Percentiles rank a stretch among this genome's conserved stretches.
phyloP scores from a whole-genome alignment of 148 eudicot genomes.

The Drosera capensis region DNA sequence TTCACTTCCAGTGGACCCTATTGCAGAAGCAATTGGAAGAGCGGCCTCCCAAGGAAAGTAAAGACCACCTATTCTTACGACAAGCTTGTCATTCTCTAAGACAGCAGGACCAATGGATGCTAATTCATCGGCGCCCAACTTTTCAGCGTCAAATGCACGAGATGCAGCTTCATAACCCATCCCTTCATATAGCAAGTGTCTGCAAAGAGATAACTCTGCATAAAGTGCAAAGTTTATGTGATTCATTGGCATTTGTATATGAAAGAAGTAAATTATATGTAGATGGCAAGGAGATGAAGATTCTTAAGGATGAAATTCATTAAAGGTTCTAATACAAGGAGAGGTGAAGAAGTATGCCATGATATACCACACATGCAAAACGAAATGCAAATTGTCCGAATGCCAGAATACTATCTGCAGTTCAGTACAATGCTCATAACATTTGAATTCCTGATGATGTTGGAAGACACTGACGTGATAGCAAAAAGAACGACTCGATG shows the following conservation, averaged over 20 bases:
- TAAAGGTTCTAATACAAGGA: too few relatives aligned
- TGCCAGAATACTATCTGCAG: too few relatives aligned
- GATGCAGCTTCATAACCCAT: constrained; percentile 43
- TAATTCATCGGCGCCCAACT: constrained; percentile 18
- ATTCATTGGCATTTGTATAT: not conserved
- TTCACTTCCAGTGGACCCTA: constrained; percentile 15
- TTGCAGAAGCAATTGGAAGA: constrained; percentile 24
- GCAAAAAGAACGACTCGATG: too few relatives aligned
- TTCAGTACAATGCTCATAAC: too few relatives aligned
- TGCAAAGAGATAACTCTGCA: constrained; percentile 27
- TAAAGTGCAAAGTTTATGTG: constrained; percentile 5
- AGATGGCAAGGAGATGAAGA: too few relatives aligned
- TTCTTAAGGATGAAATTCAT: too few relatives aligned
- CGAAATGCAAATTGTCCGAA: too few relatives aligned
- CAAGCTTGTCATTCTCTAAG: constrained; percentile 18
- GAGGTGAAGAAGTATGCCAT: too few relatives aligned
- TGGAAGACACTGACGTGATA: too few relatives aligned
- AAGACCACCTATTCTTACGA: constrained; percentile 34
- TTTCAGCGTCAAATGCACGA: constrained; percentile 25
- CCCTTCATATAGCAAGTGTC: constrained; percentile 28
- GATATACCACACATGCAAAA: too few relatives aligned
- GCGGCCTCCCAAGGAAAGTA: constrained; percentile 41
- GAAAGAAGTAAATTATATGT: not conserved
- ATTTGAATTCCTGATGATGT: too few relatives aligned
- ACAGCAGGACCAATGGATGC: constrained; percentile 17